Conservation (phyloP, 2,329 filamentous ascomycete genomes). For the Colletotrichum abscissum region DNA sequence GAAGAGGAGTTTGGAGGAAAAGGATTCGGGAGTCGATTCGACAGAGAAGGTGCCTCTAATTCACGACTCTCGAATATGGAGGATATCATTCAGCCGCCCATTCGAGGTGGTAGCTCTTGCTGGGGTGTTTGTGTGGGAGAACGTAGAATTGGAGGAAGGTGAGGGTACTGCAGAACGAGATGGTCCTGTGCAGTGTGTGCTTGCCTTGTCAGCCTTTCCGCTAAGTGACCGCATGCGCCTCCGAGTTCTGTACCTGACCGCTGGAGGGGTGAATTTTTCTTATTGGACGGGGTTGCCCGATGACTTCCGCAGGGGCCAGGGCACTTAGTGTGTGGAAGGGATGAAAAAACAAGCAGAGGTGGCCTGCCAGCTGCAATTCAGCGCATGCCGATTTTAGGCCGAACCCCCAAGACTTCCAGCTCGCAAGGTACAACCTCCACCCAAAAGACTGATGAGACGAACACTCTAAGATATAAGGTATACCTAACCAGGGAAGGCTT, state of each 20-base stretch:
- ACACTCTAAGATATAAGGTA: background rate
- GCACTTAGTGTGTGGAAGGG: slow-evolving; percentile 10
- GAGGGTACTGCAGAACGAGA: slow-evolving; percentile 24
- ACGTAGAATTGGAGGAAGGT: slow-evolving; percentile 5
- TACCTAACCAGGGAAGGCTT: background rate
- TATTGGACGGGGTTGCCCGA: slow-evolving; percentile 20
- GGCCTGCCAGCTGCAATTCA: background rate
- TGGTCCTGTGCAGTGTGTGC: slow-evolving; percentile 14
- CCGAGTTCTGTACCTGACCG: slow-evolving; percentile 22
- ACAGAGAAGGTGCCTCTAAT: slow-evolving; percentile 10
- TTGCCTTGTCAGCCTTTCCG: slow-evolving; percentile 35
- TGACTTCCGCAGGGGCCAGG: slow-evolving; percentile 18
- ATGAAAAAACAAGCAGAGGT: slow-evolving; percentile 11
- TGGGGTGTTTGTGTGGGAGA: slow-evolving; percentile 25
- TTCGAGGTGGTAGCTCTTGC: slow-evolving; percentile 16
- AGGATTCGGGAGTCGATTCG: background rate
- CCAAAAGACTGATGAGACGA: background rate
- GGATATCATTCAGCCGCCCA: slow-evolving; percentile 4
- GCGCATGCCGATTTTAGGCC: slow-evolving; percentile 11
- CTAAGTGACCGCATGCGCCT: slow-evolving; percentile 26
- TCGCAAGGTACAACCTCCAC: background rate
- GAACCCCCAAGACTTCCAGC: background rate
- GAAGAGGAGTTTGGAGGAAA: background rate
- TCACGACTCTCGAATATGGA: slow-evolving; percentile 10
- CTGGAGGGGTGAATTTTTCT: slow-evolving; percentile 23